Evolutionary conservation across 208 protist genomes (phyloP).

Genomic region (Kentomonas sorsogonicus): DNA sequence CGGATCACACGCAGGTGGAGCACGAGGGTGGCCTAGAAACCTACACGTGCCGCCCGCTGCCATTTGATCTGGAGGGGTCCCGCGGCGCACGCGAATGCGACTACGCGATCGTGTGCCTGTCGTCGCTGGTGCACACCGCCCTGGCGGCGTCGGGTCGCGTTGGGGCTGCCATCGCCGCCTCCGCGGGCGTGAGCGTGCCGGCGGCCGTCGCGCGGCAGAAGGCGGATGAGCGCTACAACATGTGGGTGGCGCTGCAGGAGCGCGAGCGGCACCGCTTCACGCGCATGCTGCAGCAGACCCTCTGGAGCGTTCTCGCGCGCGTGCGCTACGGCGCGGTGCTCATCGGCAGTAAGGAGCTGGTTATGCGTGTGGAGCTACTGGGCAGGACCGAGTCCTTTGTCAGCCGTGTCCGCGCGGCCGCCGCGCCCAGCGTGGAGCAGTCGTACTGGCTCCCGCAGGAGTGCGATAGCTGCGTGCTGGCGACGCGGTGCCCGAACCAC

Average conservation of each 20-base stretch:
- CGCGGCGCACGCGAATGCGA: too few relatives aligned
- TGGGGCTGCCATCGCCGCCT: too few relatives aligned
- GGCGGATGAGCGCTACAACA: conserved; percentile 15
- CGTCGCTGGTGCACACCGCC: too few relatives aligned
- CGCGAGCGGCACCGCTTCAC: conserved; percentile 30
- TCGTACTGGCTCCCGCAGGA: conserved; percentile 67
- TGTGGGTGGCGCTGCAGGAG: conserved; percentile 27
- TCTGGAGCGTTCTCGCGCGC: conserved; percentile 58
- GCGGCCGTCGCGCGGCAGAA: not conserved
- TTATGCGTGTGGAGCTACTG: conserved; percentile 53
- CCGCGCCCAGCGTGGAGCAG: conserved; percentile 19
- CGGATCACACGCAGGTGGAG: too few relatives aligned
- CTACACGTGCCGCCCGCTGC: too few relatives aligned
- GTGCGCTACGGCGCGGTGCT: conserved; percentile 53
- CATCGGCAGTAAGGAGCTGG: conserved; percentile 62
- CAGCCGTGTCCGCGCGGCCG: conserved; percentile 28
- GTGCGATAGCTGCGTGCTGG: conserved; percentile 40
- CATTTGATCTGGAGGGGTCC: too few relatives aligned
- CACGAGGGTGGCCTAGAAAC: too few relatives aligned
- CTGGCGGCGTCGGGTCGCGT: too few relatives aligned
- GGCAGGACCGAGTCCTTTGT: conserved; percentile 50
- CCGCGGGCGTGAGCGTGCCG: not conserved
- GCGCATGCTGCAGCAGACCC: conserved; percentile 63
- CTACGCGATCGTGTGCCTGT: too few relatives aligned
- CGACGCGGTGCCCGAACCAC: conserved; percentile 73